Conservation (phyloP, 768 basidiomycete species). For the Pulveroboletus frians region DNA sequence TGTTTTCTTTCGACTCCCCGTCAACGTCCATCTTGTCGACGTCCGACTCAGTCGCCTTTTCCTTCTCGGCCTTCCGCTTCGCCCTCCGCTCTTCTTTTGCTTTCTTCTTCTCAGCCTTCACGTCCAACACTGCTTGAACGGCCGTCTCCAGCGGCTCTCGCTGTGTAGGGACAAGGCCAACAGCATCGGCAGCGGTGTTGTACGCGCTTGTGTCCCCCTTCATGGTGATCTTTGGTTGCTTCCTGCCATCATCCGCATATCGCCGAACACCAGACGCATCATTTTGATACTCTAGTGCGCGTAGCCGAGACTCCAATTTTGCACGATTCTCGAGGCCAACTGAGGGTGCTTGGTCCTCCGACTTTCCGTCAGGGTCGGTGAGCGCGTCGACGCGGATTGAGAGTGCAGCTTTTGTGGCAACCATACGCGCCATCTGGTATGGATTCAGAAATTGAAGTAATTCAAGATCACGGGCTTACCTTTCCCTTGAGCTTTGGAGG, state of each 20-base stretch:
- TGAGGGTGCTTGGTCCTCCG: constrained; percentile 71
- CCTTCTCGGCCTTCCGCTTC: constrained; percentile 55
- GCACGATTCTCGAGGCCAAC: constrained; percentile 91
- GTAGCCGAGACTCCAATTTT: constrained; percentile 91
- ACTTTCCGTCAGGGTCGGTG: constrained; percentile 87
- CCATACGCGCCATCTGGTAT: constrained; percentile 95
- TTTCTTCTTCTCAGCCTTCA: constrained; percentile 82
- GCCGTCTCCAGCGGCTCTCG: constrained; percentile 74
- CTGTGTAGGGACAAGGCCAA: constrained; percentile 82
- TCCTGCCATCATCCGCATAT: constrained; percentile 55
- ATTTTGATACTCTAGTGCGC: constrained; percentile 77
- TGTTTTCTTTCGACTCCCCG: constrained; percentile 32
- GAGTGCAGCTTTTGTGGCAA: constrained; percentile 95
- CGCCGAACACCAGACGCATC: constrained; percentile 70
- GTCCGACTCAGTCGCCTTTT: constrained; percentile 40
- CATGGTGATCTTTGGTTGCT: constrained; percentile 80
- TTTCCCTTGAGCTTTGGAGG: constrained; percentile 98
- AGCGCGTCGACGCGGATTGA: constrained; percentile 98
- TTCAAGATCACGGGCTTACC: constrained; percentile 34
- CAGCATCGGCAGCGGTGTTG: constrained; percentile 79
- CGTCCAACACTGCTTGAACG: constrained; percentile 67
- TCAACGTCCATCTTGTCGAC: constrained; percentile 44
- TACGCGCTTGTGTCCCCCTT: constrained; percentile 74
- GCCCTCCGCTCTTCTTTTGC: constrained; percentile 75
- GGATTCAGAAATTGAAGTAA: constrained; percentile 1